Conservation (phyloP, 176 grass and related monocot species). For the barley (Hordeum vulgare) region DNA sequence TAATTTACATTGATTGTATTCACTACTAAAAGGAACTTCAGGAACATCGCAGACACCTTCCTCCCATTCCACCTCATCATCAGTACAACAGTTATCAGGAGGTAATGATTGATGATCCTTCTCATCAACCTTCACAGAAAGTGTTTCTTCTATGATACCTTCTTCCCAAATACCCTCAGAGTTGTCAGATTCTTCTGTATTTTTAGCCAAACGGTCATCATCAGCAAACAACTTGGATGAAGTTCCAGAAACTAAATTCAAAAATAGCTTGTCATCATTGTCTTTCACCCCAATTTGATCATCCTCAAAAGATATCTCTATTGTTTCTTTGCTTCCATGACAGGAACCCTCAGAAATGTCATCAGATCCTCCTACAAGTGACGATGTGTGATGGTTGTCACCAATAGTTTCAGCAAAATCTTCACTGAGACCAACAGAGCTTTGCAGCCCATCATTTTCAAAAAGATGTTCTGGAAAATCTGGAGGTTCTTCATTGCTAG, state of each 20-base stretch:
- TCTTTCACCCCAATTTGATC: slow-evolving; percentile 52
- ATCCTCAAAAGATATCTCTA: slow-evolving; percentile 86
- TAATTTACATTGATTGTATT: slow-evolving; percentile 40
- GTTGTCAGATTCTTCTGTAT: slow-evolving; percentile 39
- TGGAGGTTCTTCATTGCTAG: slow-evolving; percentile 30
- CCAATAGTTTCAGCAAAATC: slow-evolving; percentile 27
- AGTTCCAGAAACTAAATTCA: slow-evolving; percentile 61
- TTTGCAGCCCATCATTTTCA: slow-evolving; percentile 24
- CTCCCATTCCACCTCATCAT: slow-evolving; percentile 75
- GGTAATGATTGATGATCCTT: slow-evolving; percentile 31
- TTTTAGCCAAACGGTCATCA: slow-evolving; percentile 25
- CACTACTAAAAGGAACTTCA: slow-evolving; percentile 47
- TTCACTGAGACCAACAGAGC: slow-evolving; percentile 25
- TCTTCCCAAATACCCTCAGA: slow-evolving; percentile 72
- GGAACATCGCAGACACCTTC: slow-evolving; percentile 49
- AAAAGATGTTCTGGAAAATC: slow-evolving; percentile 43
- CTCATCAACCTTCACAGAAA: slow-evolving; percentile 20
- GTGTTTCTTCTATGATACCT: slow-evolving; percentile 40
- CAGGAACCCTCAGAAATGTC: slow-evolving; percentile 17
- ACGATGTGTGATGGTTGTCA: slow-evolving; percentile 3
- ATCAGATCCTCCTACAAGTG: slow-evolving; percentile 16
- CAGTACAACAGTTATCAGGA: slow-evolving; percentile 26
- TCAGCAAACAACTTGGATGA: slow-evolving; percentile 26
- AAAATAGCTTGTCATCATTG: slow-evolving; percentile 68
- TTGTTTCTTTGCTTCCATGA: slow-evolving; percentile 37